Base-by-base conservation (phyloP, 768 basidiomycete species). In the Leccinum disarticulatum region DNA sequence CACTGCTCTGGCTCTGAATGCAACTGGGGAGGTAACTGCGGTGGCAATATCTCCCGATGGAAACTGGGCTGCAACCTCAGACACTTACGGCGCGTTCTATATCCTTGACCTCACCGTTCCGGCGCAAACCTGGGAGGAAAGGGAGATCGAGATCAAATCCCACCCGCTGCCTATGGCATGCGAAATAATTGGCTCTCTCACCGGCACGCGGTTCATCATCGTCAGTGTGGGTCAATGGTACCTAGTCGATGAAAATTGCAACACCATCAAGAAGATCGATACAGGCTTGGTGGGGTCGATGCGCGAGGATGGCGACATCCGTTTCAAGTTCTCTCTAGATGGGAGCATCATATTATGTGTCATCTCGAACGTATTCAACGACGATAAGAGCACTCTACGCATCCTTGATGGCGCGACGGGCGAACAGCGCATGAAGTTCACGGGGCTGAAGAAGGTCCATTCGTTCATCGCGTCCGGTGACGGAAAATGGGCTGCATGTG, bases 1-100 rank as follows among this genome's bases (percentile, higher is more conserved):
- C 43, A 38, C 48, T 28, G 19, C 11, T 2, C 35, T 30, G 1
- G 51, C 60, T n/a, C 0, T 58, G 11, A 15, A 35, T 28, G 6
- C 15, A 1, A n/a, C 48, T 14, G 25, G 9, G 17, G 28, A 47
- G 5, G 28, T 55, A 2, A 55, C 33, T 30, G 41, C 30, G 2
- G 9, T 65, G 28, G 56, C 66, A 1, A 55, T 72, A 17, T 71
- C 71, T 3, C 31, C 55, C 0, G 63, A 72, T 55, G 66, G 71
- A 3, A 49, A 30, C 33, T 59, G 61, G 58, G 49, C 66, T 15
- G 70, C 60, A 38, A 61, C 62, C 2, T 54, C 54, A n/a, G 35
- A 48, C 25, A 10, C 10, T 22, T 28, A 19, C 14, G 63, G 63
- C 4, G 51, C 52, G 7, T 48, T 65, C 28, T n/a, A 64, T n/a